Percentiles rank a stretch among this genome's conserved stretches.
Evolutionary conservation across 768 basidiomycete genomes (phyloP).

Genomic region (Termitomyces sp.): DNA sequence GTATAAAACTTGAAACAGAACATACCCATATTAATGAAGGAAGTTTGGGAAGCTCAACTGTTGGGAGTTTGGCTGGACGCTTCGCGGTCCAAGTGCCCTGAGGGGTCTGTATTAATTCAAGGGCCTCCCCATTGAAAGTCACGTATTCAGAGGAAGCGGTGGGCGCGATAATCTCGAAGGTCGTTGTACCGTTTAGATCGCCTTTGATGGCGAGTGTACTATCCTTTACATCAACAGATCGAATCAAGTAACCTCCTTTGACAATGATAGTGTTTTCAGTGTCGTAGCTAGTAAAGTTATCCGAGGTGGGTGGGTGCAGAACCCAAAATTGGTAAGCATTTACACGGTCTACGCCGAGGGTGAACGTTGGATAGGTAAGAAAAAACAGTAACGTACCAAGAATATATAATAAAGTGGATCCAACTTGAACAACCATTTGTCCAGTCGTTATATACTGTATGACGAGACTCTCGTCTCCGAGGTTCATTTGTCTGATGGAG

Average conservation of each 20-base stretch:
- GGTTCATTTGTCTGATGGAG: slow-evolving; percentile 27
- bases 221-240: slow-evolving; percentile 28
- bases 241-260: slow-evolving; percentile 43
- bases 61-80: slow-evolving; percentile 24
- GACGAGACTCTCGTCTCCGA: slow-evolving; percentile 29
- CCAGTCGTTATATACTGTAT: slow-evolving; percentile 41
- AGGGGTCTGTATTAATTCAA: slow-evolving; percentile 27
- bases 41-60: slow-evolving; percentile 27
- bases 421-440: slow-evolving; percentile 41
- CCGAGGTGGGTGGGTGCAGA: slow-evolving; percentile 33
- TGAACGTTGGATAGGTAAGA: not conserved
- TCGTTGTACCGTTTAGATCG: slow-evolving; percentile 36
- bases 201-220: slow-evolving; percentile 35
- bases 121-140: slow-evolving; percentile 35
- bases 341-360: slow-evolving; percentile 29
- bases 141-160: slow-evolving; percentile 28
- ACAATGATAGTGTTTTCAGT: slow-evolving; percentile 39
- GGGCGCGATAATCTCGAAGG: slow-evolving; percentile 44
- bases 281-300: slow-evolving; percentile 29
- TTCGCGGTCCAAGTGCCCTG: slow-evolving; percentile 35
- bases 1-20: not conserved
- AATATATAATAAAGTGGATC: slow-evolving; percentile 36
- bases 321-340: slow-evolving; percentile 50
- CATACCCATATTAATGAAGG: slow-evolving; percentile 31
- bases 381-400: slow-evolving; percentile 27